A percentile compares a stretch with the other conserved stretches of the same genome.
Evolutionary conservation across 768 basidiomycete species (phyloP).

Genomic region (Trametes meyenii): DNA sequence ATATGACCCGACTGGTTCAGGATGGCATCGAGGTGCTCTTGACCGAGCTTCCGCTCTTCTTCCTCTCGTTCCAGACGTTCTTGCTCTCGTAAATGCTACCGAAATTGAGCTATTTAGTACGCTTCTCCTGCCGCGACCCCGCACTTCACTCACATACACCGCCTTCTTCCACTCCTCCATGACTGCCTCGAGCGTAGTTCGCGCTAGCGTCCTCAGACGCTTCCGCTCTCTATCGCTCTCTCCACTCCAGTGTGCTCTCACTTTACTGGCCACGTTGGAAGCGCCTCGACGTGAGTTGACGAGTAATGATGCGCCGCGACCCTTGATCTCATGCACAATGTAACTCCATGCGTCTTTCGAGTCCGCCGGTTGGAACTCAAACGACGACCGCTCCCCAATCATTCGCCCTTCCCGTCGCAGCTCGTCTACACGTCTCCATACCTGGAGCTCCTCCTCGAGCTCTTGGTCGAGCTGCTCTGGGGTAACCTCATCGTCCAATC

Average conservation of each 20-base stretch:
- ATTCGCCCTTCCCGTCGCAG: conserved; percentile 52
- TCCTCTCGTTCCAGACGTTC: conserved; percentile 63
- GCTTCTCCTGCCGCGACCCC: neutral
- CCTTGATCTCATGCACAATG: conserved; percentile 43
- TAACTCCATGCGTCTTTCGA: conserved; percentile 61
- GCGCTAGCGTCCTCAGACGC: conserved; percentile 65
- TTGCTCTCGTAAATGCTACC: conserved; percentile 74
- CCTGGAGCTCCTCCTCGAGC: conserved; percentile 46
- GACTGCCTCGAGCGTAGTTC: conserved; percentile 70
- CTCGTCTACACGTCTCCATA: conserved; percentile 46
- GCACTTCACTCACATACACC: conserved; percentile 61
- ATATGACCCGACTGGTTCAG: conserved; percentile 87
- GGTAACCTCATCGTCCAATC: conserved; percentile 54
- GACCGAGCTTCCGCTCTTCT: conserved; percentile 79
- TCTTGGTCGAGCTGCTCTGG: conserved; percentile 40
- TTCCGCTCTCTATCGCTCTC: conserved; percentile 74
- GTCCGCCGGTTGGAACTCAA: conserved; percentile 14
- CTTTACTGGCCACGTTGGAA: conserved; percentile 59
- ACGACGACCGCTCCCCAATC: conserved; percentile 15
- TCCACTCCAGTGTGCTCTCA: conserved; percentile 78
- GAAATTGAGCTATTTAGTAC: neutral
- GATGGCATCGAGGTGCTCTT: conserved; percentile 87
- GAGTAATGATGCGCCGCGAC: conserved; percentile 25
- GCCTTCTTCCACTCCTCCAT: conserved; percentile 87
- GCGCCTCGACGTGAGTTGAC: conserved; percentile 46